Conservation (phyloP, 2,329 filamentous ascomycete genomes). For the Aspergillus sp. region DNA sequence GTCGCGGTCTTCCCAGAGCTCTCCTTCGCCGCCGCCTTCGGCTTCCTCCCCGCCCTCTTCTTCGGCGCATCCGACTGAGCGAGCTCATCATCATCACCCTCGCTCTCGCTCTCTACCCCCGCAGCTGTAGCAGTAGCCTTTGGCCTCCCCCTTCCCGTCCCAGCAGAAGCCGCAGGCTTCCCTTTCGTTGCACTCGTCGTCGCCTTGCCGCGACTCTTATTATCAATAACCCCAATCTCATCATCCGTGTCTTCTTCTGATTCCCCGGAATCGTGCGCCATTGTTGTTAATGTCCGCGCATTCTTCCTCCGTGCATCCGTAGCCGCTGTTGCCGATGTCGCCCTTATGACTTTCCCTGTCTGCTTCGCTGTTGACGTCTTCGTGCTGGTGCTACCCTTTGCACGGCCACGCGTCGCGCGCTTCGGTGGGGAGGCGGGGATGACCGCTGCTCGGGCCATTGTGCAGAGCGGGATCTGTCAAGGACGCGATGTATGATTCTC, state of each 20-base stretch:
- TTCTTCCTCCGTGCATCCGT: slow-evolving; percentile 21
- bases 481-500: neutral
- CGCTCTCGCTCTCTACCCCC: slow-evolving; percentile 22
- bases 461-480: neutral
- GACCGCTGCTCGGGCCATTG: slow-evolving; percentile 33
- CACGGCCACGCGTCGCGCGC: slow-evolving; percentile 26
- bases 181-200: slow-evolving; percentile 15
- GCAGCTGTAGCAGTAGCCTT: slow-evolving; percentile 14
- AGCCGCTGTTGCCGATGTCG: slow-evolving; percentile 17
- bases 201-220: slow-evolving; percentile 13
- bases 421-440: slow-evolving; percentile 30
- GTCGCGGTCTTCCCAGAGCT: slow-evolving; percentile 17
- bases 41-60: slow-evolving; percentile 26
- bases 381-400: slow-evolving; percentile 20
- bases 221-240: slow-evolving; percentile 27
- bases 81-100: slow-evolving; percentile 32
- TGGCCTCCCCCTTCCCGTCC: slow-evolving; percentile 12
- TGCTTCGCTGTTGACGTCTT: slow-evolving; percentile 16
- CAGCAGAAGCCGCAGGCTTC: slow-evolving; percentile 17
- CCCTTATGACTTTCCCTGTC: slow-evolving; percentile 18
- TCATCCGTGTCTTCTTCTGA: slow-evolving; percentile 30
- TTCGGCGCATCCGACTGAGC: slow-evolving; percentile 29
- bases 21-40: slow-evolving; percentile 22
- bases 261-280: slow-evolving; percentile 20
- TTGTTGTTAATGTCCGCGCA: slow-evolving; percentile 11